Percentiles rank a stretch among this genome's conserved stretches.
phyloP scores from a whole-genome alignment of 208 protist genomes.

The Naegleria fowleri region DNA sequence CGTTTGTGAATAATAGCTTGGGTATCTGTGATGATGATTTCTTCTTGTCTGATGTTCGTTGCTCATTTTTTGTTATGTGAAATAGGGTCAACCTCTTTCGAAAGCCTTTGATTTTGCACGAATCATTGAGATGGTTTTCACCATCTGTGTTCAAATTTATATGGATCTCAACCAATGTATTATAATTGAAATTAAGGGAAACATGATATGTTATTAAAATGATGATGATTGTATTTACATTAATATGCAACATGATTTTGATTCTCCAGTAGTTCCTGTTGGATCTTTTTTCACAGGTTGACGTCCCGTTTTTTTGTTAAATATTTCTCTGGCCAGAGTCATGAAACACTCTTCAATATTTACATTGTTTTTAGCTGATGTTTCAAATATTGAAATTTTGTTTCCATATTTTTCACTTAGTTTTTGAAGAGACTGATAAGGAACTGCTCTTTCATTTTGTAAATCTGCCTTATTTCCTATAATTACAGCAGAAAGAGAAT shows the following conservation, averaged over 20 bases:
- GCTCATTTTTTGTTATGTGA: too few relatives aligned
- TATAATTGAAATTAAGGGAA: too few relatives aligned
- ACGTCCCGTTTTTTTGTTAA: neutral
- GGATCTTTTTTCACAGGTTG: neutral
- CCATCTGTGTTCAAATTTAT: too few relatives aligned
- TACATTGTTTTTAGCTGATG: slow-evolving; percentile 31
- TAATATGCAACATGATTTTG: neutral
- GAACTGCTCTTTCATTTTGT: slow-evolving; percentile 8
- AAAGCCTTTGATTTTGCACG: too few relatives aligned
- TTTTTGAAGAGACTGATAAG: neutral
- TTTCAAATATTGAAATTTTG: slow-evolving; percentile 33
- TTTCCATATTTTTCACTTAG: slow-evolving; percentile 1
- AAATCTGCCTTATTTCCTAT: slow-evolving; percentile 38
- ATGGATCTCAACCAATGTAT: too few relatives aligned
- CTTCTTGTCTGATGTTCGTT: too few relatives aligned
- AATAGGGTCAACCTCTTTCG: too few relatives aligned
- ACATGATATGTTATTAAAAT: too few relatives aligned
- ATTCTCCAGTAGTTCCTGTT: neutral
- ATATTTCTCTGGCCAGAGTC: neutral
- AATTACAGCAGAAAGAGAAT: slow-evolving; percentile 1
- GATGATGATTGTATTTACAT: neutral
- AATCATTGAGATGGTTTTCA: too few relatives aligned
- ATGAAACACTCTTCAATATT: slow-evolving; percentile 43
- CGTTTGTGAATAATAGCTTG: too few relatives aligned
- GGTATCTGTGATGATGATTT: too few relatives aligned